A percentile compares a stretch with the other conserved stretches of the same genome.
These are phyloP conservation scores for Aspergillus coremiiformis DNA, from an alignment of 495 filamentous ascomycete genomes.

Conservation along the genomic window DNA sequence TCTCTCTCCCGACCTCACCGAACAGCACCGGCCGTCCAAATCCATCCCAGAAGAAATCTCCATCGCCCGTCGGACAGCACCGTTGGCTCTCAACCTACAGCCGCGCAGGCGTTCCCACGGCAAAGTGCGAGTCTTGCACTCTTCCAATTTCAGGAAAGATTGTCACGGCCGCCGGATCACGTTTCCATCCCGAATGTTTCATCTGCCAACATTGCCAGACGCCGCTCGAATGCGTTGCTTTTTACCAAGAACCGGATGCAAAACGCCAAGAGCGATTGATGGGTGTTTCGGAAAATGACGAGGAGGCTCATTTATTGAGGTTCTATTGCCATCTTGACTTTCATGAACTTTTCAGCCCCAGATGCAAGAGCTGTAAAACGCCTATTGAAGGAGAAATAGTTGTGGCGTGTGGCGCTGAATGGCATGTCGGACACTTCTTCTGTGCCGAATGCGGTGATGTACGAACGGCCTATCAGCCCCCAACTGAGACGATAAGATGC, in stretches of 20 bases:
- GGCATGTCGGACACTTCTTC: slow-evolving; percentile 98
- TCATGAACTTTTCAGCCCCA: slow-evolving; percentile 87
- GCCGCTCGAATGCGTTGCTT: slow-evolving; percentile 85
- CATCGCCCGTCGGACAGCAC: slow-evolving; percentile 14
- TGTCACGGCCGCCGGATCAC: slow-evolving; percentile 68
- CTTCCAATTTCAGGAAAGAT: slow-evolving; percentile 83
- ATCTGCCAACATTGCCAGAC: slow-evolving; percentile 82
- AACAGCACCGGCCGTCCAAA: slow-evolving; percentile 13
- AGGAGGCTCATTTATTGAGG: slow-evolving; percentile 55
- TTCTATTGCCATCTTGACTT: slow-evolving; percentile 99
- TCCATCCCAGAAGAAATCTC: slow-evolving; percentile 16
- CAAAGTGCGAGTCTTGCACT: slow-evolving; percentile 76
- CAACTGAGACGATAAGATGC: background rate
- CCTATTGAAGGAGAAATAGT: slow-evolving; percentile 97
- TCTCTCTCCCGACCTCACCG: slow-evolving; percentile 18
- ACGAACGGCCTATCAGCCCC: slow-evolving; percentile 14
- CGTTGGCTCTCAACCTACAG: slow-evolving; percentile 36
- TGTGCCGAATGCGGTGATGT: slow-evolving; percentile 97
- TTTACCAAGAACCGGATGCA: slow-evolving; percentile 80
- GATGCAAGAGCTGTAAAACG: slow-evolving; percentile 94
- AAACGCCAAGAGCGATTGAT: slow-evolving; percentile 62
- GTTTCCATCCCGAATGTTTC: slow-evolving; percentile 94
- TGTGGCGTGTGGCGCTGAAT: slow-evolving; percentile 85
- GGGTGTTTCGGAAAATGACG: slow-evolving; percentile 44
- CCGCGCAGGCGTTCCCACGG: slow-evolving; percentile 57